Percentiles rank a stretch among this genome's conserved stretches.
Evolutionary conservation across 1,139 yeast genomes (phyloP).

Genomic region (Saccharomycopsis hybrid): DNA sequence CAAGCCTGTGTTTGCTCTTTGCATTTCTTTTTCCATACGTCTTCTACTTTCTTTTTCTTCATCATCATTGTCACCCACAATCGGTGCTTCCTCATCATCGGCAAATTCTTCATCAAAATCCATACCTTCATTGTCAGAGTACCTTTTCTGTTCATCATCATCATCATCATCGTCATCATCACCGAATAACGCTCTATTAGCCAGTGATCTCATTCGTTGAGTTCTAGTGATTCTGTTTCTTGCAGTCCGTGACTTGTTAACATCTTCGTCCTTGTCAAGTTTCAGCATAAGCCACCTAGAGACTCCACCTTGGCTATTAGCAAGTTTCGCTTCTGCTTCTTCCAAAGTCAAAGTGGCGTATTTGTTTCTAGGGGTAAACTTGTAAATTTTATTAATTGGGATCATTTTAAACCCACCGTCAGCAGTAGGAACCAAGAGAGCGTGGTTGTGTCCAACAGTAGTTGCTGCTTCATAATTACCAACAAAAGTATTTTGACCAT

Average conservation of each 20-base stretch:
- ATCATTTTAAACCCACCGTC: constrained; percentile 82
- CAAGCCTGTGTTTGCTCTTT: constrained; percentile 64
- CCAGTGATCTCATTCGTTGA: constrained; percentile 52
- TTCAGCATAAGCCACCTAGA: constrained; percentile 97
- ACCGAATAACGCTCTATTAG: constrained; percentile 36
- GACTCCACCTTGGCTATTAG: constrained; percentile 58
- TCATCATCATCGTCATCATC: constrained; percentile 41
- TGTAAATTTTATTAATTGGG: constrained; percentile 90
- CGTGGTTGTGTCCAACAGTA: constrained; percentile 46
- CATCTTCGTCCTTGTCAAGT: constrained; percentile 53
- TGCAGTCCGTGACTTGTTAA: constrained; percentile 2
- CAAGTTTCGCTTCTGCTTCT: constrained; percentile 96
- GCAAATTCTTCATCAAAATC: constrained; percentile 97
- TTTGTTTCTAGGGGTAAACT: constrained; percentile 87
- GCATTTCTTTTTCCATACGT: constrained; percentile 85
- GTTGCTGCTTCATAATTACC: constrained; percentile 95
- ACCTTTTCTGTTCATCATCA: constrained; percentile 38
- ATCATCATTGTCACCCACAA: constrained; percentile 88
- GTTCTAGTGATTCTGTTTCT: constrained; percentile 31
- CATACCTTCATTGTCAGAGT: constrained; percentile 83
- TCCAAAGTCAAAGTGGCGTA: constrained; percentile 91
- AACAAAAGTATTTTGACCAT: constrained; percentile 89
- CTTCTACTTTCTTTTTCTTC: constrained; percentile 87
- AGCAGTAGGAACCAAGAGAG: constrained; percentile 67
- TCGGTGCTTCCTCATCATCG: constrained; percentile 98